Percentiles rank a stretch among this genome's conserved stretches.
These are phyloP conservation scores for Candida tibetensis DNA, from an alignment of 805 yeast species.

Conservation along the genomic window DNA sequence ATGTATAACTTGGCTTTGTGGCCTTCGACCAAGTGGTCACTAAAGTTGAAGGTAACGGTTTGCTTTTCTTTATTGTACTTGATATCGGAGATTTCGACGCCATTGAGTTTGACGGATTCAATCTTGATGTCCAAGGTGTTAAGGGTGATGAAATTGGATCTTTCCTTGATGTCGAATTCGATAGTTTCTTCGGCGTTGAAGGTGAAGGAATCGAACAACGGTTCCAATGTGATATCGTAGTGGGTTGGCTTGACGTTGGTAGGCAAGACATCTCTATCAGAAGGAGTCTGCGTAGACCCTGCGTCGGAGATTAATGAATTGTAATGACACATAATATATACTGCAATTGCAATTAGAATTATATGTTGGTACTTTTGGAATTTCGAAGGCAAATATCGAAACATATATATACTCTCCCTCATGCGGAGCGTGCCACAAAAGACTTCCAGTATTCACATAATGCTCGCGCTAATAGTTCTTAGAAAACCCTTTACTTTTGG, in stretches of 20 bases:
- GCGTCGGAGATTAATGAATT: not conserved
- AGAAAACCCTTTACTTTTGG: too few species aligned
- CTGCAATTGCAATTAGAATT: not conserved
- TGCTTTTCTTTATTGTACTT: conserved; percentile 36
- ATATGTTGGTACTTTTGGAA: not conserved
- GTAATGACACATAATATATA: not conserved
- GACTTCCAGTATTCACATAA: too few species aligned
- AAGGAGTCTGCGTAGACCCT: conserved; percentile 8
- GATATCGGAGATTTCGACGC: conserved; percentile 20
- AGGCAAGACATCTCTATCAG: conserved; percentile 42
- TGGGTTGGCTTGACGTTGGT: conserved; percentile 41
- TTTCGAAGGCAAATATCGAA: not conserved
- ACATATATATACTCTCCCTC: not conserved
- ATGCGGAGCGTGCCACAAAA: too few species aligned
- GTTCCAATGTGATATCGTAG: conserved; percentile 41
- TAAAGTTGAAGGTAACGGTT: conserved; percentile 38
- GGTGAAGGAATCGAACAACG: conserved; percentile 52
- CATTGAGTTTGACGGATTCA: conserved; percentile 43
- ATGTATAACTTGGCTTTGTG: conserved; percentile 45
- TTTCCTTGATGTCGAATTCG: conserved; percentile 51
- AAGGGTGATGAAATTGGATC: conserved; percentile 46
- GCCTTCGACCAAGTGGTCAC: conserved; percentile 33
- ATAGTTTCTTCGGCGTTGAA: conserved; percentile 56
- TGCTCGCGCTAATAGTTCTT: too few species aligned
- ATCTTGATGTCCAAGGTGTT: conserved; percentile 67